These are phyloP conservation scores for Rhizophagus clarus DNA, from an alignment of 192 early-diverging fungal species.

Conservation along the genomic window DNA sequence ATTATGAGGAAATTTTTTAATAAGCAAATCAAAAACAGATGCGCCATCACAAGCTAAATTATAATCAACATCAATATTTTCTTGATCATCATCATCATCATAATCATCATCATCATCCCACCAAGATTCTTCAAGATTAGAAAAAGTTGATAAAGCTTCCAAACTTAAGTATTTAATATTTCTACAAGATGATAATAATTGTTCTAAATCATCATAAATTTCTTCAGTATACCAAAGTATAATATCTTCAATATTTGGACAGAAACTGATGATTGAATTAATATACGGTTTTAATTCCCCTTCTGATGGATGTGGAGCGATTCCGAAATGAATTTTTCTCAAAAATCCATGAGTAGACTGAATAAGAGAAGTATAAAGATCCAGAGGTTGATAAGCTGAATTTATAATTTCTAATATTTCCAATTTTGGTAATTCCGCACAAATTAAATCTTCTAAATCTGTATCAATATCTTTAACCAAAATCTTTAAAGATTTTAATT, in stretches of 20 bases:
- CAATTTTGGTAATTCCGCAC: not conserved
- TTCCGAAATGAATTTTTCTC: not conserved
- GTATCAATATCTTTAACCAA: not conserved
- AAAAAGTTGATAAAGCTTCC: not conserved
- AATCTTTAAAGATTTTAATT: not conserved
- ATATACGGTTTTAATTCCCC: not conserved
- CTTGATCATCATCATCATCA: not conserved
- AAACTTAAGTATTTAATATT: not conserved
- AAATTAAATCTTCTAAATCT: not conserved
- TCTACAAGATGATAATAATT: not conserved
- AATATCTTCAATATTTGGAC: not conserved
- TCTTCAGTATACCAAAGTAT: conserved; percentile 1
- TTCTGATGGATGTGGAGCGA: not conserved
- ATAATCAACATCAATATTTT: not conserved
- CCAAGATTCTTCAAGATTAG: not conserved
- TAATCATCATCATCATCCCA: not conserved
- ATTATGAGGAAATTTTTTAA: not conserved
- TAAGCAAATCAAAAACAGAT: not conserved
- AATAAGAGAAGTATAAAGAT: not conserved
- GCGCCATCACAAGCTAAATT: not conserved
- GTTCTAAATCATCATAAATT: not conserved
- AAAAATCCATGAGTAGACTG: not conserved
- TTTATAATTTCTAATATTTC: not conserved
- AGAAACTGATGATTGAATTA: not conserved
- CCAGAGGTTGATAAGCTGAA: not conserved